A percentile compares a stretch with the other conserved stretches of the same genome.
Evolutionary conservation across 768 basidiomycete species (phyloP).

Genomic region (Pisolithus marmoratus): DNA sequence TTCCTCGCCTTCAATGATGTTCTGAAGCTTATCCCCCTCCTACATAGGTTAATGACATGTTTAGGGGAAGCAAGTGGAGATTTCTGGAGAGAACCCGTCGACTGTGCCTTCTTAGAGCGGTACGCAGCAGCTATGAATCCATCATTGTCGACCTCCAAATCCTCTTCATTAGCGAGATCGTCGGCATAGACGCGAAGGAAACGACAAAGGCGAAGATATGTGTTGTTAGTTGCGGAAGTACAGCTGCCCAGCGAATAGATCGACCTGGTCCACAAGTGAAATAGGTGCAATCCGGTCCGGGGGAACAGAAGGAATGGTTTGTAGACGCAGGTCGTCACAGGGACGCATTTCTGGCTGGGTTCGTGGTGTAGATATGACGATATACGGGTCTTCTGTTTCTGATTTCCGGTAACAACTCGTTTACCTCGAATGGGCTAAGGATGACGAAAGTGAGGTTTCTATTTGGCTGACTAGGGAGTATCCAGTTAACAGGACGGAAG

Average conservation of each 20-base stretch:
- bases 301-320: constrained; percentile 5
- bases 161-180: constrained; percentile 42
- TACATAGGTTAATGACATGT: constrained; percentile 29
- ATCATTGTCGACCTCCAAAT: constrained; percentile 21
- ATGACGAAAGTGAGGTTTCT: constrained; percentile 13
- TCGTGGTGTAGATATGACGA: constrained; percentile 35
- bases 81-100: background rate
- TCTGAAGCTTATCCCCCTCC: constrained; percentile 35
- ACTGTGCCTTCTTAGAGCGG: background rate
- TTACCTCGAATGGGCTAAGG: constrained; percentile 35
- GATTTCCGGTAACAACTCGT: constrained; percentile 32
- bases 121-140: constrained; percentile 15
- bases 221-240: constrained; percentile 29
- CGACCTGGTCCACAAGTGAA: constrained; percentile 29
- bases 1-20: too few species aligned
- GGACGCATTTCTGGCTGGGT: constrained; percentile 25
- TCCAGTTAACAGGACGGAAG: constrained; percentile 11
- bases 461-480: constrained; percentile 10
- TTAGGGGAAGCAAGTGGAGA: constrained; percentile 21
- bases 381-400: constrained; percentile 23
- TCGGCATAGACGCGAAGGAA: constrained; percentile 34
- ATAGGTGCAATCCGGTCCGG: constrained; percentile 8
- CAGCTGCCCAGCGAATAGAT: constrained; percentile 42
- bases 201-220: constrained; percentile 31
- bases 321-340: constrained; percentile 24